Conservation (phyloP, 371 early-diverging fungal species). For the Cokeromyces recurvatus region DNA sequence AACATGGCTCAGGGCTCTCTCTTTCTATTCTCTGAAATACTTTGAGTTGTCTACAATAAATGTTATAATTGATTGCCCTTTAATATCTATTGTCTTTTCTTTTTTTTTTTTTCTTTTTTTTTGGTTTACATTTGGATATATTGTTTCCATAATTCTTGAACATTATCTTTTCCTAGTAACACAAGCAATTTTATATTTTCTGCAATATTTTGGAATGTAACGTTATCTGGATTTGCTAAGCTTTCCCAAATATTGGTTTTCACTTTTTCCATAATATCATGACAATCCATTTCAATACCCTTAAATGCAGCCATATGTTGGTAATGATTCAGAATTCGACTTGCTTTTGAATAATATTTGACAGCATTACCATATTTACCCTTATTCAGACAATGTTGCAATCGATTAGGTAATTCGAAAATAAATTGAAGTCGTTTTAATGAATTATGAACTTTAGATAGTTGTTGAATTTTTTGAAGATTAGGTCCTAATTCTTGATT, state of each 20-base stretch:
- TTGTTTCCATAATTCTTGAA: slow-evolving; percentile 36
- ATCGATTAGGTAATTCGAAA: slow-evolving; percentile 75
- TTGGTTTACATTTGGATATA: slow-evolving; percentile 45
- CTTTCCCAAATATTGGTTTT: slow-evolving; percentile 45
- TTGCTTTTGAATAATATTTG: slow-evolving; percentile 67
- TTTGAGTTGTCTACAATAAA: slow-evolving; percentile 16
- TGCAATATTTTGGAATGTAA: slow-evolving; percentile 31
- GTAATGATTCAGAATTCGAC: slow-evolving; percentile 71
- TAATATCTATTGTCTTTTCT: background rate
- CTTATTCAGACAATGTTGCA: slow-evolving; percentile 55
- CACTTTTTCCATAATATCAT: slow-evolving; percentile 66
- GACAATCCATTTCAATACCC: slow-evolving; percentile 74
- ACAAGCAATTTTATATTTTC: slow-evolving; percentile 59
- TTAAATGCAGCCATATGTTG: slow-evolving; percentile 68
- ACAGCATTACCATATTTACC: slow-evolving; percentile 73
- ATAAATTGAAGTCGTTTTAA: slow-evolving; percentile 80
- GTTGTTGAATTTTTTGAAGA: slow-evolving; percentile 67
- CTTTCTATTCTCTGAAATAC: slow-evolving; percentile 14
- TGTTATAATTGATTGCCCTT: too few relatives aligned
- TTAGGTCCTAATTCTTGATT: slow-evolving; percentile 58
- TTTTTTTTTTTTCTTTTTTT: too few relatives aligned
- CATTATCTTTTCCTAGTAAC: slow-evolving; percentile 46
- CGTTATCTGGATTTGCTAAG: slow-evolving; percentile 17
- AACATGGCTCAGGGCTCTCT: background rate
- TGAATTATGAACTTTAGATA: slow-evolving; percentile 72